A percentile compares a stretch with the other conserved stretches of the same genome.
These are phyloP conservation scores for Colletotrichum navitas DNA, from an alignment of 2,329 filamentous ascomycete genomes.

Conservation along the genomic window DNA sequence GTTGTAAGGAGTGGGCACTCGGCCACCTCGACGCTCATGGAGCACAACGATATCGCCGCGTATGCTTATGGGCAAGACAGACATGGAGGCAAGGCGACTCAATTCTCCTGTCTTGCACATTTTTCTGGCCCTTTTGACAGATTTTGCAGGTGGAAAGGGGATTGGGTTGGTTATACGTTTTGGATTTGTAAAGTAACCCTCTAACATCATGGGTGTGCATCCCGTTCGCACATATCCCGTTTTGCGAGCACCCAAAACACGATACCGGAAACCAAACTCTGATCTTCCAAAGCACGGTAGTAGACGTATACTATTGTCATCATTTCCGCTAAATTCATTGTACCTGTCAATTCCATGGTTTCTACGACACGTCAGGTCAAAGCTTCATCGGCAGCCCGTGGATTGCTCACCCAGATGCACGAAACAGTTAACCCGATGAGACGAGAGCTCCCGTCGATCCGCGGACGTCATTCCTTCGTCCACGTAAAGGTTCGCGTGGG, in stretches of 20 bases:
- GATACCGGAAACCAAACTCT: background rate
- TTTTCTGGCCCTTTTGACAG: no score
- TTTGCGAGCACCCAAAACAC: background rate
- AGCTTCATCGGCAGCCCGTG: background rate
- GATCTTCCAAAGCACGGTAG: no score
- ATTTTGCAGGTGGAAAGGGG: background rate
- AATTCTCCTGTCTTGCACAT: background rate
- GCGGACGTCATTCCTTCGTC: no score
- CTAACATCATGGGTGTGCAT: no score
- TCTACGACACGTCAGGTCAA: background rate
- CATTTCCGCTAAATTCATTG: background rate
- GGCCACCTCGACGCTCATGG: background rate
- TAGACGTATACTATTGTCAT: no score
- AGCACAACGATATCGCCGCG: background rate
- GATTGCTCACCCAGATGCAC: background rate
- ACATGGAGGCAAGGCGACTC: background rate
- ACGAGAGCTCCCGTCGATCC: background rate
- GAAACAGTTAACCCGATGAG: background rate
- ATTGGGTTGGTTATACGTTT: no score
- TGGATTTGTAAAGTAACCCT: background rate
- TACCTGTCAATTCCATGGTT: background rate
- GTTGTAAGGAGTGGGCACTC: background rate
- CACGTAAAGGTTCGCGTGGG: background rate
- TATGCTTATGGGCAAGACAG: background rate
- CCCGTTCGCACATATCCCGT: background rate